Conservation (phyloP, 352 stramenopile genomes). For the Phytophthora kernoviae region DNA sequence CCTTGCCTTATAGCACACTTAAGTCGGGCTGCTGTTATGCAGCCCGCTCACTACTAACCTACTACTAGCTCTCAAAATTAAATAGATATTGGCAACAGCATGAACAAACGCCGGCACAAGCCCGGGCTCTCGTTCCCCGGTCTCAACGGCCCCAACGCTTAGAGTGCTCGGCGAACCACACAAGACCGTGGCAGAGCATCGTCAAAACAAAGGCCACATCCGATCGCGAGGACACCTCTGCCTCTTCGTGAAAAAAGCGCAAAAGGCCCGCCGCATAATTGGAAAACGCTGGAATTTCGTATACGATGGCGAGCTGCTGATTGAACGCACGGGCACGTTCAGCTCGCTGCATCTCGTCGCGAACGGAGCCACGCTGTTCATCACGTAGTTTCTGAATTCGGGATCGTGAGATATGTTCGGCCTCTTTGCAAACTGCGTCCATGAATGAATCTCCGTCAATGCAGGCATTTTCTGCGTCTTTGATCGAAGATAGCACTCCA, state of each 20-base stretch:
- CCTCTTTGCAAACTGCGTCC: constrained; percentile 45
- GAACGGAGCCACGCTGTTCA: constrained; percentile 61
- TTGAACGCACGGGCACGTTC: constrained; percentile 68
- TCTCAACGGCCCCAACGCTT: constrained; percentile 49
- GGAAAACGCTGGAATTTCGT: constrained; percentile 82
- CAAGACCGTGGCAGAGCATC: constrained; percentile 79
- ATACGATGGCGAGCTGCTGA: constrained; percentile 68
- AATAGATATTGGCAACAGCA: constrained; percentile 3
- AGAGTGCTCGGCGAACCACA: constrained; percentile 82
- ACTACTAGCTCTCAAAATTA: not conserved
- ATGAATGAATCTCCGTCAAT: constrained; percentile 76
- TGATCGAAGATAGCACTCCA: constrained; percentile 72
- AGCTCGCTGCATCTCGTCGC: constrained; percentile 70
- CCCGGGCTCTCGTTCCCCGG: constrained; percentile 1
- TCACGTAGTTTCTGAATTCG: constrained; percentile 54
- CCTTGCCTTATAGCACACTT: constrained; percentile 25
- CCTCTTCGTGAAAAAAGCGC: constrained; percentile 80
- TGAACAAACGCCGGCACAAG: not conserved
- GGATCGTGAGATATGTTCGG: constrained; percentile 37
- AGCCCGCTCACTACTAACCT: not conserved
- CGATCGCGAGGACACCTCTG: constrained; percentile 68
- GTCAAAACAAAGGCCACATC: constrained; percentile 82
- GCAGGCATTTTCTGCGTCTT: constrained; percentile 64
- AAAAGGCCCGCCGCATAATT: constrained; percentile 64
- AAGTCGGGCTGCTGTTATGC: not conserved